Conservation (phyloP, 2,329 filamentous ascomycete genomes). For the Domatiomyces globalis region DNA sequence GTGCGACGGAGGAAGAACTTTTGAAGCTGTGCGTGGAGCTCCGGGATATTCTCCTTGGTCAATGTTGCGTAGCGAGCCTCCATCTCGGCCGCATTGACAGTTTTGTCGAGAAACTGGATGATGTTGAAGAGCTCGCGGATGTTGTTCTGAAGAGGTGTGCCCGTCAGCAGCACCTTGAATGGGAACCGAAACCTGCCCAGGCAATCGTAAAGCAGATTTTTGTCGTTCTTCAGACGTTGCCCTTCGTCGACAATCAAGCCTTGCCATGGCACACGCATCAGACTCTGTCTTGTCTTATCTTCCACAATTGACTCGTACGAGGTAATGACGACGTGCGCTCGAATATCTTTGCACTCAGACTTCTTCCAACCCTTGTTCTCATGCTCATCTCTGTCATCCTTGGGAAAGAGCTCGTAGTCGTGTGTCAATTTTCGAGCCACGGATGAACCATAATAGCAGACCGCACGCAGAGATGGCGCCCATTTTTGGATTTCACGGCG, state of each 20-base stretch:
- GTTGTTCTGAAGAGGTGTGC: slow-evolving; percentile 75
- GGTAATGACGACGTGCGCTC: slow-evolving; percentile 83
- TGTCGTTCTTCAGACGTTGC: slow-evolving; percentile 87
- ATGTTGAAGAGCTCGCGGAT: slow-evolving; percentile 89
- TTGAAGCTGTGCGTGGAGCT: slow-evolving; percentile 71
- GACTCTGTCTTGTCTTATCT: slow-evolving; percentile 48
- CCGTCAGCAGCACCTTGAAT: slow-evolving; percentile 71
- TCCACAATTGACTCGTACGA: slow-evolving; percentile 85
- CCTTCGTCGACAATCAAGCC: slow-evolving; percentile 90
- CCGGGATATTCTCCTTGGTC: slow-evolving; percentile 64
- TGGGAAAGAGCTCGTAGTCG: slow-evolving; percentile 71
- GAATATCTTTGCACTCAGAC: slow-evolving; percentile 44
- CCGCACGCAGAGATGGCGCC: slow-evolving; percentile 71
- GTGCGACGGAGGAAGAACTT: slow-evolving; percentile 61
- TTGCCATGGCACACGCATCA: slow-evolving; percentile 64
- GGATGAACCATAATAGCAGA: slow-evolving; percentile 77
- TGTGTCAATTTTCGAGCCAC: slow-evolving; percentile 62
- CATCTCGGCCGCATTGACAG: slow-evolving; percentile 53
- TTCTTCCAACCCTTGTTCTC: slow-evolving; percentile 22
- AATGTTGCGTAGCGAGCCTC: slow-evolving; percentile 66
- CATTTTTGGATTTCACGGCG: slow-evolving; percentile 89
- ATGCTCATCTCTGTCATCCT: slow-evolving; percentile 21
- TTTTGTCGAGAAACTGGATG: slow-evolving; percentile 78
- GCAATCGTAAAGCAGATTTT: slow-evolving; percentile 63
- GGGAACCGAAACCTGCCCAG: slow-evolving; percentile 60